Evolutionary conservation across 805 yeast species (phyloP).

Genomic region (Henningerozyma blattae): DNA sequence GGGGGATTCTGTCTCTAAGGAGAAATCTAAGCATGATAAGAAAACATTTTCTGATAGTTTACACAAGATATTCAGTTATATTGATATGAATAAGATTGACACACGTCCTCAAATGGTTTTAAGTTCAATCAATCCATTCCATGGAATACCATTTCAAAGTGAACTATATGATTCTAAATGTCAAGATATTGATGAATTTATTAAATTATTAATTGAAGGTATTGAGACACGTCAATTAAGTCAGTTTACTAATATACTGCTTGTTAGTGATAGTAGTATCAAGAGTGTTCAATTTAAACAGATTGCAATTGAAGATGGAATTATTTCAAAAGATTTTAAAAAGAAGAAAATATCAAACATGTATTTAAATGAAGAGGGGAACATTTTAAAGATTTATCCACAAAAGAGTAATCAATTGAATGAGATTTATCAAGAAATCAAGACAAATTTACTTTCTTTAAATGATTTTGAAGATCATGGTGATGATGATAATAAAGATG

Average conservation of each 20-base stretch:
- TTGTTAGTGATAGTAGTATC: slow-evolving; percentile 92
- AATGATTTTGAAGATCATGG: not conserved
- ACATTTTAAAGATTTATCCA: slow-evolving; percentile 7
- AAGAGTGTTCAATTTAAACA: slow-evolving; percentile 56
- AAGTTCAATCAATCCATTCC: slow-evolving; percentile 72
- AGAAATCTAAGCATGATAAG: no score
- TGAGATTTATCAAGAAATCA: slow-evolving; percentile 36
- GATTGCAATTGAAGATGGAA: slow-evolving; percentile 16
- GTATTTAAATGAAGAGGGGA: slow-evolving; percentile 42
- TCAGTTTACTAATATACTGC: slow-evolving; percentile 56
- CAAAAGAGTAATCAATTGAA: slow-evolving; percentile 6
- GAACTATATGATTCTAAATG: slow-evolving; percentile 25
- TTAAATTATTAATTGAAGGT: slow-evolving; percentile 37
- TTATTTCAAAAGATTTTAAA: slow-evolving; percentile 11
- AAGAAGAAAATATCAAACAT: slow-evolving; percentile 93
- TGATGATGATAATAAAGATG: not conserved
- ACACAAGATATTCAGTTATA: slow-evolving; percentile 49
- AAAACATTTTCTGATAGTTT: slow-evolving; percentile 39
- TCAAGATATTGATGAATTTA: slow-evolving; percentile 50
- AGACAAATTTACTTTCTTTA: slow-evolving; percentile 14
- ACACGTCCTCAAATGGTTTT: slow-evolving; percentile 66
- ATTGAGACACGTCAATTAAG: slow-evolving; percentile 43
- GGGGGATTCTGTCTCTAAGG: slow-evolving; percentile 56
- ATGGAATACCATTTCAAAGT: slow-evolving; percentile 52
- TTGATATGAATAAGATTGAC: slow-evolving; percentile 39